Evolutionary conservation across 2,329 filamentous ascomycete species (phyloP).

Genomic region (Aulographum hederae): DNA sequence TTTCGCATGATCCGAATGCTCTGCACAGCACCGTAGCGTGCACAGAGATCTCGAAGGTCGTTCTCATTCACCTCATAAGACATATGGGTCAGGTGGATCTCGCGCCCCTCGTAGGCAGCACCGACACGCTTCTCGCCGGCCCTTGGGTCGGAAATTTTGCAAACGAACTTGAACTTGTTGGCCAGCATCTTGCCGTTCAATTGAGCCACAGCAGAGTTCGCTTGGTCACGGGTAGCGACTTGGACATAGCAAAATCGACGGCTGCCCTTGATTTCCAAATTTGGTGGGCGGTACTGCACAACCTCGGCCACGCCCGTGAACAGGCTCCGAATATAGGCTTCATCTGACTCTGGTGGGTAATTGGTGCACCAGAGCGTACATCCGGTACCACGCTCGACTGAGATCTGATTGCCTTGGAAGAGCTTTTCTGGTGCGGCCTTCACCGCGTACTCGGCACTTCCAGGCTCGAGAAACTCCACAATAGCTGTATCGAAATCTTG

Average conservation of each 20-base stretch:
- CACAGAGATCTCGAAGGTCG: slow-evolving; percentile 54
- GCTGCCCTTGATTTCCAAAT: slow-evolving; percentile 71
- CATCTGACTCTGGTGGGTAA: slow-evolving; percentile 53
- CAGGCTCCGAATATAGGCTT: slow-evolving; percentile 46
- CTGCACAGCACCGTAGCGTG: slow-evolving; percentile 57
- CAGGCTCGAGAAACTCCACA: slow-evolving; percentile 66
- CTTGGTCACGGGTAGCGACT: slow-evolving; percentile 53
- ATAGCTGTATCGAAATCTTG: slow-evolving; percentile 41
- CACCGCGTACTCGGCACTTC: slow-evolving; percentile 44
- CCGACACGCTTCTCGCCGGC: slow-evolving; percentile 64
- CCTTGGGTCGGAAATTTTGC: slow-evolving; percentile 69
- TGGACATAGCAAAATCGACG: slow-evolving; percentile 93
- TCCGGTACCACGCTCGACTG: slow-evolving; percentile 55
- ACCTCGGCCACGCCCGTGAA: slow-evolving; percentile 34
- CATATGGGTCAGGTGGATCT: slow-evolving; percentile 73
- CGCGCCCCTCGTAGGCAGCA: slow-evolving; percentile 69
- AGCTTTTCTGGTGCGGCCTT: neutral
- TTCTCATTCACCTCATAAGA: slow-evolving; percentile 59
- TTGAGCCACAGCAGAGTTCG: slow-evolving; percentile 28
- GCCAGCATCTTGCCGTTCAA: slow-evolving; percentile 41
- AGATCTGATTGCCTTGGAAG: slow-evolving; percentile 44
- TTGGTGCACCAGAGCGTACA: slow-evolving; percentile 83
- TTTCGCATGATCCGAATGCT: slow-evolving; percentile 53
- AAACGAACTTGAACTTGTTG: slow-evolving; percentile 48
- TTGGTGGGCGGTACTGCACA: slow-evolving; percentile 74